These are phyloP conservation scores for Scytalidium sp. DNA, from an alignment of 2,329 filamentous ascomycete genomes.

Conservation along the genomic window DNA sequence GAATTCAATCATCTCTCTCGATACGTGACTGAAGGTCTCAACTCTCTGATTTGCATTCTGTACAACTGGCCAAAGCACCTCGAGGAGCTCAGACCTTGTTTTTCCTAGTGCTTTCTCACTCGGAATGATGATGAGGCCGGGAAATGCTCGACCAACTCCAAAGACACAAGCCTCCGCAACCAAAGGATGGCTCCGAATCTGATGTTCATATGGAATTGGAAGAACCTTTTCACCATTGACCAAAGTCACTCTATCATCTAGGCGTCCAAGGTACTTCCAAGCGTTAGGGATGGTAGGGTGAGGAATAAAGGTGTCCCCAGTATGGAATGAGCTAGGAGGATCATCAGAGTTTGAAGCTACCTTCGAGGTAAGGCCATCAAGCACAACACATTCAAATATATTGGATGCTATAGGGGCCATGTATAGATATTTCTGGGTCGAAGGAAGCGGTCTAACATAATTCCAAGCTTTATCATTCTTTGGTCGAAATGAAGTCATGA, in stretches of 20 bases:
- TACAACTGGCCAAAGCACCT: constrained; percentile 46
- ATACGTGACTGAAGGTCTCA: constrained; percentile 50
- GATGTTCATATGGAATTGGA: constrained; percentile 44
- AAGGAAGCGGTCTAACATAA: constrained; percentile 42
- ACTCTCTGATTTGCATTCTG: constrained; percentile 45
- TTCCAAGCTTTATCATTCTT: constrained; percentile 56
- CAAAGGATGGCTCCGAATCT: constrained; percentile 46
- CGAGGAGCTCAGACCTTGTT: constrained; percentile 40
- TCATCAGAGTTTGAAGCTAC: constrained; percentile 37
- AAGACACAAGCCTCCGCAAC: constrained; percentile 56
- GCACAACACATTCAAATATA: constrained; percentile 23
- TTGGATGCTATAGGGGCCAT: constrained; percentile 8
- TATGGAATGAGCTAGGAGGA: constrained; percentile 40
- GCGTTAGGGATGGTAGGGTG: constrained; percentile 38
- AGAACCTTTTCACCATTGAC: constrained; percentile 46
- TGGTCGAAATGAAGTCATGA: constrained; percentile 58
- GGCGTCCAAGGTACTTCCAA: constrained; percentile 43
- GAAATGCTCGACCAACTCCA: constrained; percentile 46
- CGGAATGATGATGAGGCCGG: constrained; percentile 50
- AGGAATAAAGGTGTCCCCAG: constrained; percentile 39
- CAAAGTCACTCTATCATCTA: constrained; percentile 43
- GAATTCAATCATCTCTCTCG: constrained; percentile 39
- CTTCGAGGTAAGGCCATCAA: constrained; percentile 36
- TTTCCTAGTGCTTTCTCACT: constrained; percentile 37
- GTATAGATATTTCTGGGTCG: constrained; percentile 8